Conservation (phyloP, 2,329 filamentous ascomycete genomes). For the Fusarium proliferatum region DNA sequence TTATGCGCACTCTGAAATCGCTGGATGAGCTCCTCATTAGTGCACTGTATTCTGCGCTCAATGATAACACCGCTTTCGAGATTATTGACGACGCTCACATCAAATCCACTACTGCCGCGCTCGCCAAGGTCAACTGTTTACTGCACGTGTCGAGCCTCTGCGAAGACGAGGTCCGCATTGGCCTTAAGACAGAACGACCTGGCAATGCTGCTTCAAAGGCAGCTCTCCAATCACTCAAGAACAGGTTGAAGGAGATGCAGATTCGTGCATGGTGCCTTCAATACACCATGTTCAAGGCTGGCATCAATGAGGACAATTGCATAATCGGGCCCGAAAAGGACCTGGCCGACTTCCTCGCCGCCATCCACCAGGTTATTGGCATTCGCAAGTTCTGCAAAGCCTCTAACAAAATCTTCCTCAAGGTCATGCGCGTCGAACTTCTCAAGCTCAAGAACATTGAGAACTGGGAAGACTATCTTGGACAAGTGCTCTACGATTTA, state of each 20-base stretch:
- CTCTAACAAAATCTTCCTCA: slow-evolving; percentile 88
- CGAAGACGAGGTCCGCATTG: slow-evolving; percentile 87
- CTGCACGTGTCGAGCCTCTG: slow-evolving; percentile 83
- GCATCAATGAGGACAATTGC: slow-evolving; percentile 73
- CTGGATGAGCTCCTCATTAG: slow-evolving; percentile 81
- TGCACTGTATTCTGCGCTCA: slow-evolving; percentile 74
- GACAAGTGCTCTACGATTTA: slow-evolving; percentile 85
- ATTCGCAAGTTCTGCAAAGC: slow-evolving; percentile 86
- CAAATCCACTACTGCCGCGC: slow-evolving; percentile 74
- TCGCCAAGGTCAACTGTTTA: slow-evolving; percentile 78
- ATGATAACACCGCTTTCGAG: slow-evolving; percentile 78
- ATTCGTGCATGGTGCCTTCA: slow-evolving; percentile 89
- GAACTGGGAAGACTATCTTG: slow-evolving; percentile 87
- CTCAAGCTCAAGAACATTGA: slow-evolving; percentile 79
- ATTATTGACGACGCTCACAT: slow-evolving; percentile 86
- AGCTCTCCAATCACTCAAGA: slow-evolving; percentile 64
- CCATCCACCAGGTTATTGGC: slow-evolving; percentile 86
- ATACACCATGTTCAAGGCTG: slow-evolving; percentile 82
- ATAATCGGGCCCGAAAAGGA: slow-evolving; percentile 78
- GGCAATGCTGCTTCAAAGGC: slow-evolving; percentile 66
- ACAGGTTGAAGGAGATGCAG: slow-evolving; percentile 86
- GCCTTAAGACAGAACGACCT: slow-evolving; percentile 71
- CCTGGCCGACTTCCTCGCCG: slow-evolving; percentile 80
- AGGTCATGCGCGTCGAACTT: slow-evolving; percentile 88
- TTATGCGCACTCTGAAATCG: slow-evolving; percentile 82